A percentile compares a stretch with the other conserved stretches of the same genome.
These are phyloP conservation scores for Inga laurina DNA, from an alignment of 306 rosid genomes.

Conservation along the genomic window DNA sequence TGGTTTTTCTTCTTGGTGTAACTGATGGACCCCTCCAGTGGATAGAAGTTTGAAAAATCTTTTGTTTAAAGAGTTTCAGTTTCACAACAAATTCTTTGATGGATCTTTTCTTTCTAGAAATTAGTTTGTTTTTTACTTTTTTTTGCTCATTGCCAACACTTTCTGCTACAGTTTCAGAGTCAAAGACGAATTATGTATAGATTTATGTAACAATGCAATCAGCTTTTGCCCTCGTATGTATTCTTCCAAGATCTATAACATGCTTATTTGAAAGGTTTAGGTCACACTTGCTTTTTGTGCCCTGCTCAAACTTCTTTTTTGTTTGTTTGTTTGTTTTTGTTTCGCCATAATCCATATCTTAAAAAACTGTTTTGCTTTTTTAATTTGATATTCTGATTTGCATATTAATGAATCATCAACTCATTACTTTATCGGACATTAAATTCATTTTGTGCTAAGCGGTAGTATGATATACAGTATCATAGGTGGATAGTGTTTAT, in stretches of 20 bases:
- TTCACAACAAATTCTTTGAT: background rate
- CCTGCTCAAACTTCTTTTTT: background rate
- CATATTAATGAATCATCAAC: background rate
- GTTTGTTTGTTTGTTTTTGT: background rate
- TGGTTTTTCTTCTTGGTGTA: conserved; percentile 3
- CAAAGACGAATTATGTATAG: background rate
- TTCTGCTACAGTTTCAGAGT: background rate
- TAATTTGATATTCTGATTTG: background rate
- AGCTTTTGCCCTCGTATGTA: background rate
- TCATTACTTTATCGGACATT: background rate
- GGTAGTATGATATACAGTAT: background rate
- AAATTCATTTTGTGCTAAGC: background rate
- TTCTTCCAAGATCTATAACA: background rate
- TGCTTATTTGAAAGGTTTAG: background rate
- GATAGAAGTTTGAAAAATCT: background rate
- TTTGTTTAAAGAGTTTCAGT: background rate
- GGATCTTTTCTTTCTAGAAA: background rate
- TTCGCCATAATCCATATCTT: background rate
- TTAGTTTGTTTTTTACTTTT: background rate
- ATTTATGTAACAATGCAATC: background rate
- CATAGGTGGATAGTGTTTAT: background rate
- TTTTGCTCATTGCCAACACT: background rate
- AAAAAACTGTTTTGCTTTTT: background rate
- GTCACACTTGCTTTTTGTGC: background rate
- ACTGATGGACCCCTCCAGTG: background rate